Conservation (phyloP, 345 rosid genomes). For the Capsella bursapastoris region DNA sequence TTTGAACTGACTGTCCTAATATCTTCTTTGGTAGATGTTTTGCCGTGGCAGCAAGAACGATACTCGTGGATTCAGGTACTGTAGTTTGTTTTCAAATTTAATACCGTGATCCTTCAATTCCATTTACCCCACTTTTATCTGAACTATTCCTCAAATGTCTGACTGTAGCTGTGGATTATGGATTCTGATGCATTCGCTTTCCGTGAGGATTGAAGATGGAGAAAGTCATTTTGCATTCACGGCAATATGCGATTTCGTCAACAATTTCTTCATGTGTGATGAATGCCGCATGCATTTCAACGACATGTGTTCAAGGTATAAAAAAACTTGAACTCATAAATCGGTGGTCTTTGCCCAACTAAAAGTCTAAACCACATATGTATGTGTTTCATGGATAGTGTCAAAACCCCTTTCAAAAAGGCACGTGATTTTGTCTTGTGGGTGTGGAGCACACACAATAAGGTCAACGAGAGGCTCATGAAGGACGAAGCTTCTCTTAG, state of each 20-base stretch:
- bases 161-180: conserved; percentile 94
- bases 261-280: conserved; percentile 89
- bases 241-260: conserved; percentile 79
- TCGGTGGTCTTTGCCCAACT: conserved; percentile 1
- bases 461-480: conserved; percentile 81
- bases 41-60: conserved; percentile 98
- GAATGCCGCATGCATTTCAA: conserved; percentile 94
- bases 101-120: background rate
- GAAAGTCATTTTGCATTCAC: conserved; percentile 86
- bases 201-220: conserved; percentile 83
- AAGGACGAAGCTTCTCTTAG: conserved; percentile 79
- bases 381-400: conserved; percentile 54
- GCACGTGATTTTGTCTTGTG: conserved; percentile 83
- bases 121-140: background rate
- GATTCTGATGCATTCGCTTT: conserved; percentile 94
- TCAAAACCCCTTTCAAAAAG: conserved; percentile 65
- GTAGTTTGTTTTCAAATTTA: conserved; percentile 7
- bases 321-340: background rate
- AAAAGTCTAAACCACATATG: background rate
- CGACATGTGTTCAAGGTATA: conserved; percentile 84
- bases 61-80: conserved; percentile 95
- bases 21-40: conserved; percentile 73
- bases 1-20: conserved; percentile 21
- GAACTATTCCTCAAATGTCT: conserved; percentile 19
- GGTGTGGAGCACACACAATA: conserved; percentile 92